Percentiles rank a stretch among this genome's conserved stretches.
Conservation (phyloP, 176 grass and related monocot genomes). For the Triticum urartu region DNA sequence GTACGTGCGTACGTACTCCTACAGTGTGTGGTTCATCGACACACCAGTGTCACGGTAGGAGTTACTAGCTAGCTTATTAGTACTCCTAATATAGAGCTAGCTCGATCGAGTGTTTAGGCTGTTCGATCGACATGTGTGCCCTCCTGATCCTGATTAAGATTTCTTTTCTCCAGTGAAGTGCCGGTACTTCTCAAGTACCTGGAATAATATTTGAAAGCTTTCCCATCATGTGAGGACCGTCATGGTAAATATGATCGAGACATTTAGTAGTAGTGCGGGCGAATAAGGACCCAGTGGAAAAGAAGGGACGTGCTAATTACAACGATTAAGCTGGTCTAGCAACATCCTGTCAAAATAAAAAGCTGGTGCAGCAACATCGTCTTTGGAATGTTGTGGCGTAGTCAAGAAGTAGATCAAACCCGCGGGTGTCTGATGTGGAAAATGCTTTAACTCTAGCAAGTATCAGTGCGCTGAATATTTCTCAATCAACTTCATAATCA, state of each 20-base stretch:
- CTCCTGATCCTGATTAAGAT: neutral
- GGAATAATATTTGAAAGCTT: conserved; percentile 11
- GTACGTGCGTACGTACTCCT: conserved; percentile 13
- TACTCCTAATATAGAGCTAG: neutral
- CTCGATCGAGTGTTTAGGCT: neutral
- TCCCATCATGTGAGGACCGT: neutral
- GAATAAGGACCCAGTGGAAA: conserved; percentile 9
- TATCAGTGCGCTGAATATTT: neutral
- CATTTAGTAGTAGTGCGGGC: neutral
- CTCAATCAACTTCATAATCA: neutral
- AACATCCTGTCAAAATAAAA: neutral
- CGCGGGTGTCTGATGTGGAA: neutral
- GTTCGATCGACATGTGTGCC: neutral
- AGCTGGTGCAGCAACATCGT: conserved; percentile 3
- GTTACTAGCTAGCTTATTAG: neutral
- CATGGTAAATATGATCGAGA: neutral
- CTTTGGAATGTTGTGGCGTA: neutral
- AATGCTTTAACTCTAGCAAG: neutral
- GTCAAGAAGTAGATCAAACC: neutral
- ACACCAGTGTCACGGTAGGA: neutral
- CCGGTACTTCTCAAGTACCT: conserved; percentile 9
- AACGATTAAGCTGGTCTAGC: neutral
- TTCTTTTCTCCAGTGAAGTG: neutral
- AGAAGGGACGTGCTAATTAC: neutral
- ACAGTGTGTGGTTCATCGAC: neutral